A percentile compares a stretch with the other conserved stretches of the same genome.
Conservation (phyloP, 352 stramenopile species). For the Globisporangium nodosum region DNA sequence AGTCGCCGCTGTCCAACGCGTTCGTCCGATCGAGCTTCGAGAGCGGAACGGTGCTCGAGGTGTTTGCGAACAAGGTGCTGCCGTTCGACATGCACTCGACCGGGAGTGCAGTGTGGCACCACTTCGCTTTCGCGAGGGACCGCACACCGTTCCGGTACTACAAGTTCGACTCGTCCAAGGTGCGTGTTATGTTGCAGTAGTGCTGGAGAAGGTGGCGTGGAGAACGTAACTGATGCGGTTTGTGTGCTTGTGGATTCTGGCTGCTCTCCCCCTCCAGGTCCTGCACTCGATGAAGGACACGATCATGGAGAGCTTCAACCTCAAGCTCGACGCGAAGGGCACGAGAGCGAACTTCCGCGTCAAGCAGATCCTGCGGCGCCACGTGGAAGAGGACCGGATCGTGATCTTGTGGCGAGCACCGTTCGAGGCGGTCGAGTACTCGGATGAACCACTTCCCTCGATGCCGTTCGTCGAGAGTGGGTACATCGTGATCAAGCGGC, state of each 20-base stretch:
- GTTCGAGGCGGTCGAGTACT: not conserved
- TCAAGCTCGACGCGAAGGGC: slow-evolving; percentile 41
- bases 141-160: slow-evolving; percentile 2
- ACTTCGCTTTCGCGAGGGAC: slow-evolving; percentile 15
- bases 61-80: slow-evolving; percentile 28
- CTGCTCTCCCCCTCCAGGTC: not conserved
- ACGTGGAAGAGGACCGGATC: slow-evolving; percentile 8
- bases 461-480: not conserved
- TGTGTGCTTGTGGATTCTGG: not conserved
- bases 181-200: not conserved
- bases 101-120: slow-evolving; percentile 27
- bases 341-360: slow-evolving; percentile 42
- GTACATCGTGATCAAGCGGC: not conserved
- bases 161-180: not conserved
- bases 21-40: not conserved
- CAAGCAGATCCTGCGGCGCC: slow-evolving; percentile 43
- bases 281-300: slow-evolving; percentile 29
- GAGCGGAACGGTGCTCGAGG: slow-evolving; percentile 25
- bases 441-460: not conserved
- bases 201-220: not conserved
- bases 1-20: not conserved
- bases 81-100: slow-evolving; percentile 31
- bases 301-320: slow-evolving; percentile 50
- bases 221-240: not conserved
- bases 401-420: not conserved